Conservation (phyloP, 495 filamentous ascomycete genomes). For the Aspergillus taichungensis region DNA sequence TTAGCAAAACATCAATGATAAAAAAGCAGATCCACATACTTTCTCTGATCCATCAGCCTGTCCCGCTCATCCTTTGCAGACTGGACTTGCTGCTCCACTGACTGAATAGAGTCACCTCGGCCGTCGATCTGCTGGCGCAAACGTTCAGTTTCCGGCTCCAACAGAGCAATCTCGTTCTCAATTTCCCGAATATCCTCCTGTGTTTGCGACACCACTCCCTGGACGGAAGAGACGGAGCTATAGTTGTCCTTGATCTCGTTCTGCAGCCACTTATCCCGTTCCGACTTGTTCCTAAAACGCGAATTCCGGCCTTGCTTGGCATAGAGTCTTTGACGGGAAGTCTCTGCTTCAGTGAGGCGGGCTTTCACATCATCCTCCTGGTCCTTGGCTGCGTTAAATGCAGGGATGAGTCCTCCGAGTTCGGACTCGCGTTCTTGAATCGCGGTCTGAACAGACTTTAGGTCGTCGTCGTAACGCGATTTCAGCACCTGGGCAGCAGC, state of each 20-base stretch:
- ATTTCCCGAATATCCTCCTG: conserved; percentile 76
- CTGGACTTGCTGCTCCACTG: conserved; percentile 62
- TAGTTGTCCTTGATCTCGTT: conserved; percentile 77
- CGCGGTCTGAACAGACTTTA: conserved; percentile 62
- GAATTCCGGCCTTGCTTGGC: conserved; percentile 90
- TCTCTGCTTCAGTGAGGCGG: conserved; percentile 67
- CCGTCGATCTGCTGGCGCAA: conserved; percentile 69
- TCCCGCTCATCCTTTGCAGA: conserved; percentile 74
- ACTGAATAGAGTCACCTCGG: conserved; percentile 62
- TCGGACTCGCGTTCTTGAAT: conserved; percentile 71
- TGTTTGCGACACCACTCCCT: conserved; percentile 71
- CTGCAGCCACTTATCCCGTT: conserved; percentile 77
- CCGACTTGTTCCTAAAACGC: conserved; percentile 77
- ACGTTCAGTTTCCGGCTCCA: conserved; percentile 64
- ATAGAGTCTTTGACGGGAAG: conserved; percentile 68
- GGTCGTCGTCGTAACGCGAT: conserved; percentile 59
- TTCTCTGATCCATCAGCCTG: conserved; percentile 75
- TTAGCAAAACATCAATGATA: conserved; percentile 6
- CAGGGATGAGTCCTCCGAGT: conserved; percentile 59
- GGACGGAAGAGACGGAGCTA: conserved; percentile 62
- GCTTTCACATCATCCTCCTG: conserved; percentile 62
- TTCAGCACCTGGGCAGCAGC: conserved; percentile 65
- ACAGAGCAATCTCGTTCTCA: conserved; percentile 55
- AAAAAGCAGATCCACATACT: conserved; percentile 33
- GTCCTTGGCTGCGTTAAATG: conserved; percentile 62